These are phyloP conservation scores for Penicillium sp. DNA, from an alignment of 2,329 filamentous ascomycete species.

Conservation along the genomic window DNA sequence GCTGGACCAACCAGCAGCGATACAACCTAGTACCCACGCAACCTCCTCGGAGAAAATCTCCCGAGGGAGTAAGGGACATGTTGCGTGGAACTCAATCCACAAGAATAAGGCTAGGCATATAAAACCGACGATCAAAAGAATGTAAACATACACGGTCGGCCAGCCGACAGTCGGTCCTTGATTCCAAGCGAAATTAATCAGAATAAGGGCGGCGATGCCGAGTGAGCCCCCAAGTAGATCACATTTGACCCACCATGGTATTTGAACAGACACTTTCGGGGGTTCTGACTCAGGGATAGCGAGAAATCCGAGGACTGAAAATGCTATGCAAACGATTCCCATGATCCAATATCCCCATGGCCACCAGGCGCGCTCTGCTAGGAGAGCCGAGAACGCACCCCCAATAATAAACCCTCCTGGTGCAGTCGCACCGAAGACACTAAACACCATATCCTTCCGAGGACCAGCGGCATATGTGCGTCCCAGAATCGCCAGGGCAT, in stretches of 20 bases:
- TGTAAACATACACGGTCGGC: slow-evolving; percentile 56
- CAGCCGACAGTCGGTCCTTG: slow-evolving; percentile 56
- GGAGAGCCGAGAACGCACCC: slow-evolving; percentile 38
- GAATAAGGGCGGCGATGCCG: slow-evolving; percentile 50
- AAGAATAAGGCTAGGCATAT: slow-evolving; percentile 55
- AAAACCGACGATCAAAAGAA: slow-evolving; percentile 57
- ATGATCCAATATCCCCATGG: slow-evolving; percentile 51
- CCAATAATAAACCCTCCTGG: slow-evolving; percentile 47
- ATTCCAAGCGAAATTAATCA: slow-evolving; percentile 68
- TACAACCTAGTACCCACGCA: slow-evolving; percentile 56
- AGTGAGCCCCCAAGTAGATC: slow-evolving; percentile 39
- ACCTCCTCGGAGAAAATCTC: slow-evolving; percentile 49
- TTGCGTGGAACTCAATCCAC: slow-evolving; percentile 48
- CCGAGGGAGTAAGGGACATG: slow-evolving; percentile 57
- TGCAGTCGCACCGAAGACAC: slow-evolving; percentile 49
- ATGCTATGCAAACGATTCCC: slow-evolving; percentile 42
- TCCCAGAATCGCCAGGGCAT: slow-evolving; percentile 62
- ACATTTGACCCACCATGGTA: slow-evolving; percentile 7
- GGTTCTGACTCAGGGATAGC: slow-evolving; percentile 12
- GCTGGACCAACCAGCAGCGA: slow-evolving; percentile 54
- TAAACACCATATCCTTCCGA: slow-evolving; percentile 60
- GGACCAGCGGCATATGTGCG: slow-evolving; percentile 55
- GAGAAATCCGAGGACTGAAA: slow-evolving; percentile 35
- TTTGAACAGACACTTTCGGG: not conserved
- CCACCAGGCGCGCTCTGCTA: slow-evolving; percentile 48